Base-by-base conservation (phyloP, 768 basidiomycete genomes). In the Aureoboletus auriporus region DNA sequence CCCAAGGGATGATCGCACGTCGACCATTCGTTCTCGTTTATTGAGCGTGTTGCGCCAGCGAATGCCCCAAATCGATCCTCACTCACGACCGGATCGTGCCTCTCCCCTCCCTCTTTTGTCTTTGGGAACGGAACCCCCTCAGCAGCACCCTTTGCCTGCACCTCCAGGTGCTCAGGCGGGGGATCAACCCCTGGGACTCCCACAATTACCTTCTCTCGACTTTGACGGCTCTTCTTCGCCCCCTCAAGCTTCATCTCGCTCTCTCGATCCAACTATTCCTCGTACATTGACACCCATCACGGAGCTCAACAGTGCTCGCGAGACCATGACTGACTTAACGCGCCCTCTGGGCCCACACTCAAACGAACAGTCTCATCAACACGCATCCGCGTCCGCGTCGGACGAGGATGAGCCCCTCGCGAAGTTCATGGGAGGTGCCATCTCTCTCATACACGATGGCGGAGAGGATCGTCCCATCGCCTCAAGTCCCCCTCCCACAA, bases 1-100 rank as follows among this genome's bases (percentile, higher is more conserved):
- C 62, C 84, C 83, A 39, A 74, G 84, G 44, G 82, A 88, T 43
- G 86, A 90, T 54, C 77, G 78, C n/a, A 90, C 89, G 6, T 85
- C 89, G 4, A 69, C 72, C 8, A 75, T 87, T 54, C 76, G 91
- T 12, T 71, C 77, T 6, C 74, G 78, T 49, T 71, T 93, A 46
- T 72, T 83, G 51, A 73, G 74, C 39, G 76, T 90, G 20, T 70
- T 89, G 29, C 65, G 71, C n/a, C 75, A 81, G 33, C 79, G 84
- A 44, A 82, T 92, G 79, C 75, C 74, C 31, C 72, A 67, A 39
- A 57, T 62, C 33, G 64, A 67, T 39, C 51, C 56, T 17, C 52
- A 52, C 16, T 41, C 49, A 20, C 52, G 10, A 44, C 35, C 35
- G 4, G 52, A 44, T 33, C 50, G 11, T 4, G 36, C 56, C 13